Evolutionary conservation across 2,329 filamentous ascomycete species (phyloP).

Genomic region (Talaromyces sp.): DNA sequence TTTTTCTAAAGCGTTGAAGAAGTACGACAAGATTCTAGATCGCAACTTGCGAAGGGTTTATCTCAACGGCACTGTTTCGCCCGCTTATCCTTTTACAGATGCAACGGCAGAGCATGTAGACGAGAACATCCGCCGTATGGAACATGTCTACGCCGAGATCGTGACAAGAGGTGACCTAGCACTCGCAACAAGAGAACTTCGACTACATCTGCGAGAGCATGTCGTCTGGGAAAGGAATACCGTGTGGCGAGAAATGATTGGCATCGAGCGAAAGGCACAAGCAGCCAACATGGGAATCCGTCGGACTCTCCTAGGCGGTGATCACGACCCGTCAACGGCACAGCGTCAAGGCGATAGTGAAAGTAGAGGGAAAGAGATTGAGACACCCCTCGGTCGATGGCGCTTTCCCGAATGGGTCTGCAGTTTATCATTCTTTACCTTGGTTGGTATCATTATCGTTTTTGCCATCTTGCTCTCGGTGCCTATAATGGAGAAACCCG

Average conservation of each 20-base stretch:
- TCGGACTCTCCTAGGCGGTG: slow-evolving; percentile 74
- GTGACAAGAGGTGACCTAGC: slow-evolving; percentile 77
- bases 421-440: slow-evolving; percentile 73
- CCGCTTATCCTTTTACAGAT: slow-evolving; percentile 76
- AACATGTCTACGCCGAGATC: slow-evolving; percentile 74
- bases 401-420: slow-evolving; percentile 77
- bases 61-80: slow-evolving; percentile 68
- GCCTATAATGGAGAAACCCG: slow-evolving; percentile 78
- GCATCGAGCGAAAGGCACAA: slow-evolving; percentile 91
- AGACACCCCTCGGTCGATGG: slow-evolving; percentile 76
- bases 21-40: slow-evolving; percentile 95
- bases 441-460: slow-evolving; percentile 66
- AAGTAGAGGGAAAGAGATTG: slow-evolving; percentile 64
- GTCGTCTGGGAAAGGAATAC: slow-evolving; percentile 99
- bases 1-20: slow-evolving; percentile 94
- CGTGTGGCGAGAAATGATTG: slow-evolving; percentile 98
- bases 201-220: slow-evolving; percentile 89
- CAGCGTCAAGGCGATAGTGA: slow-evolving; percentile 82
- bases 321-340: slow-evolving; percentile 64
- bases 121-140: slow-evolving; percentile 69
- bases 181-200: slow-evolving; percentile 76
- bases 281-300: slow-evolving; percentile 82
- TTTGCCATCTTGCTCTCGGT: slow-evolving; percentile 72
- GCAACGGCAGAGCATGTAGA: slow-evolving; percentile 69
- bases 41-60: slow-evolving; percentile 74